Percentiles rank a stretch among this genome's conserved stretches.
Evolutionary conservation across 2,329 filamentous ascomycete genomes (phyloP).

Genomic region (Verticillium nonalfalfae): DNA sequence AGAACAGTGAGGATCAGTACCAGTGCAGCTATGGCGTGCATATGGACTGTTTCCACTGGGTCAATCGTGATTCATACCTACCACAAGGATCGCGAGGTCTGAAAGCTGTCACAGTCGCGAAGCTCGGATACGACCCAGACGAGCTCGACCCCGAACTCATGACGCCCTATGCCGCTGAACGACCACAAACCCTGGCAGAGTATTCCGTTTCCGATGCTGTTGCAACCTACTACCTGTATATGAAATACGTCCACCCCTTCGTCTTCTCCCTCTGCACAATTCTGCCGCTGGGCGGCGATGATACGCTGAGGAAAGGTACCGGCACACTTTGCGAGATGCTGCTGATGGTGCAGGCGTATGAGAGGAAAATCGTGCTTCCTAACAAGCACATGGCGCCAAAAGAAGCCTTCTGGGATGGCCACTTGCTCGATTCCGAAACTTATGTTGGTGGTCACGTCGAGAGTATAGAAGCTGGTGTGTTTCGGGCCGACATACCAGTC

Average conservation of each 20-base stretch:
- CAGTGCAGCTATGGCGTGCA: constrained; percentile 94
- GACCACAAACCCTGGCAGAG: constrained; percentile 89
- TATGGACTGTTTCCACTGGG: constrained; percentile 99
- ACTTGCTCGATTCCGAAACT: constrained; percentile 92
- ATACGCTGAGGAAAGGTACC: constrained; percentile 89
- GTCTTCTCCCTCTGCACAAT: constrained; percentile 98
- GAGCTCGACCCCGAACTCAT: constrained; percentile 96
- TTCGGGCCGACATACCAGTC: constrained; percentile 89
- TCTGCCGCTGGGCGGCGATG: constrained; percentile 85
- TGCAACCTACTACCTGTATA: constrained; percentile 97
- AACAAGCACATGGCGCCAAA: constrained; percentile 92
- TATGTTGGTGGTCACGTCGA: constrained; percentile 98
- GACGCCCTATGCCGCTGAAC: constrained; percentile 84
- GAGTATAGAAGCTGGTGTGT: constrained; percentile 97
- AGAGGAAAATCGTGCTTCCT: constrained; percentile 84
- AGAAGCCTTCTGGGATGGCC: constrained; percentile 94
- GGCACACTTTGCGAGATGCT: constrained; percentile 99
- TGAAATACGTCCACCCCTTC: constrained; percentile 99
- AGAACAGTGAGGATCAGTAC: constrained; percentile 93
- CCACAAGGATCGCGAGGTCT: constrained; percentile 95
- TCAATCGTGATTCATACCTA: constrained; percentile 96
- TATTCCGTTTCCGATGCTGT: constrained; percentile 99
- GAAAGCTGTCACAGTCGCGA: constrained; percentile 96
- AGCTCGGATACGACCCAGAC: constrained; percentile 96
- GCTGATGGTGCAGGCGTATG: constrained; percentile 96